phyloP scores from a whole-genome alignment of 2,329 filamentous ascomycete genomes.

The Chaetomiaceae sp. region DNA sequence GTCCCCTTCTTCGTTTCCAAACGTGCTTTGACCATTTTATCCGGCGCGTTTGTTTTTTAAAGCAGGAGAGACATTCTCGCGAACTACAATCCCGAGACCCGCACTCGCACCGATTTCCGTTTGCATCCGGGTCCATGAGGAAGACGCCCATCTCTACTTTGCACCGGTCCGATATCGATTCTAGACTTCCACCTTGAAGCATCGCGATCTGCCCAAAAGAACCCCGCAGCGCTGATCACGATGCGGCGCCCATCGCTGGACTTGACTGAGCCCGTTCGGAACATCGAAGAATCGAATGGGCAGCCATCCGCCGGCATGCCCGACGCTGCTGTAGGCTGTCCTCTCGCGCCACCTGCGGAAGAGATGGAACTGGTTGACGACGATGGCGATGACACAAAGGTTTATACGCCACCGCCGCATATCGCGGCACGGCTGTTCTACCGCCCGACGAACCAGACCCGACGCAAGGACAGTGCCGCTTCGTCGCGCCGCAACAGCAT shows the following conservation, averaged over 20 bases:
- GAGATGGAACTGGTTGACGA: slow-evolving; percentile 25
- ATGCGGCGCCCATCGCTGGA: slow-evolving; percentile 33
- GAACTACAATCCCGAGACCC: not conserved
- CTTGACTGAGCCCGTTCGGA: slow-evolving; percentile 31
- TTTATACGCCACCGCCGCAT: slow-evolving; percentile 64
- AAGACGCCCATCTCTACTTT: slow-evolving; percentile 5
- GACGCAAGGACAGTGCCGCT: slow-evolving; percentile 70
- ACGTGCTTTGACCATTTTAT: not conserved
- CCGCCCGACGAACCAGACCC: slow-evolving; percentile 54
- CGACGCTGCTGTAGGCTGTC: slow-evolving; percentile 23
- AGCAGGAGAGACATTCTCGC: not conserved
- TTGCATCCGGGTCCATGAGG: slow-evolving; percentile 10
- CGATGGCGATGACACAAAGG: slow-evolving; percentile 32
- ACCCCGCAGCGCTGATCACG: slow-evolving; percentile 13
- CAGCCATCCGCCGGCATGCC: slow-evolving; percentile 23
- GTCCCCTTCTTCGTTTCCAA: not conserved
- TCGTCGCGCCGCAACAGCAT: slow-evolving; percentile 77
- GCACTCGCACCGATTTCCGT: not conserved
- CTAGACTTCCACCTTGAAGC: slow-evolving; percentile 9
- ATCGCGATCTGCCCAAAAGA: not conserved
- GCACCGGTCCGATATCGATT: slow-evolving; percentile 8
- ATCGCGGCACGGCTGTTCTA: slow-evolving; percentile 73
- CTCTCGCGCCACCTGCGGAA: slow-evolving; percentile 23
- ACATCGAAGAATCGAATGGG: slow-evolving; percentile 31
- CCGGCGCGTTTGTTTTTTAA: slow-evolving; percentile 1